A percentile compares a stretch with the other conserved stretches of the same genome.
These are phyloP conservation scores for Tilletia setariae DNA, from an alignment of 1,284 basidiomycete genomes.

Conservation along the genomic window DNA sequence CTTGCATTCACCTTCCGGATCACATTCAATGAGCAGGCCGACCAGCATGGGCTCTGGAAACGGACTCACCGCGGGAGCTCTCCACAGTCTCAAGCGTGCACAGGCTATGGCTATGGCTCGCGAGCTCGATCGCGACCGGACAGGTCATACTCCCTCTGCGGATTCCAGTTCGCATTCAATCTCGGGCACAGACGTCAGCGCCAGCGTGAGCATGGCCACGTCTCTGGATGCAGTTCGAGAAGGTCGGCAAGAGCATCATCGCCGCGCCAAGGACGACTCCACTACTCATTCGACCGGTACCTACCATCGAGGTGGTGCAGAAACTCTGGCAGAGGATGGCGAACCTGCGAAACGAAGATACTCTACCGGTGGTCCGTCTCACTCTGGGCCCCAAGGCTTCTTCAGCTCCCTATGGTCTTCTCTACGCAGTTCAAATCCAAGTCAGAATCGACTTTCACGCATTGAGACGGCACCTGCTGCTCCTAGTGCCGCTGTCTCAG, in stretches of 20 bases:
- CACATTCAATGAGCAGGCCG: neutral
- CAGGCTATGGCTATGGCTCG: neutral
- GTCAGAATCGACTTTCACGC: neutral
- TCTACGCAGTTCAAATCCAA: neutral
- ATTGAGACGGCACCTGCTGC: neutral
- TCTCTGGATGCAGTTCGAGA: slow-evolving; percentile 4
- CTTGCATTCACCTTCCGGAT: no score
- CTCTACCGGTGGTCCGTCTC: neutral
- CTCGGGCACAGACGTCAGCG: neutral
- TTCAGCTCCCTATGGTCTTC: neutral
- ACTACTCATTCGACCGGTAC: neutral
- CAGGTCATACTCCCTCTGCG: neutral
- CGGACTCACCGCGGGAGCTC: neutral
- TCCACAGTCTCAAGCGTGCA: slow-evolving; percentile 12
- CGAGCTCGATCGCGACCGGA: slow-evolving; percentile 2
- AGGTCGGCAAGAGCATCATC: slow-evolving; percentile 13
- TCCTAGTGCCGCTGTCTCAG: neutral
- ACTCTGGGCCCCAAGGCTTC: neutral
- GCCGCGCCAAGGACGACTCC: neutral
- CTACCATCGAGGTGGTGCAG: neutral
- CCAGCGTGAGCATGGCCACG: slow-evolving; percentile 4
- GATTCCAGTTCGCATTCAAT: neutral
- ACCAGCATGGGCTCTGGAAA: neutral
- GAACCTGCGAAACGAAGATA: slow-evolving; percentile 1
- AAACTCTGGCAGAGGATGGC: neutral